Conservation (phyloP, 2,329 filamentous ascomycete genomes). For the Talaromyces sp. region DNA sequence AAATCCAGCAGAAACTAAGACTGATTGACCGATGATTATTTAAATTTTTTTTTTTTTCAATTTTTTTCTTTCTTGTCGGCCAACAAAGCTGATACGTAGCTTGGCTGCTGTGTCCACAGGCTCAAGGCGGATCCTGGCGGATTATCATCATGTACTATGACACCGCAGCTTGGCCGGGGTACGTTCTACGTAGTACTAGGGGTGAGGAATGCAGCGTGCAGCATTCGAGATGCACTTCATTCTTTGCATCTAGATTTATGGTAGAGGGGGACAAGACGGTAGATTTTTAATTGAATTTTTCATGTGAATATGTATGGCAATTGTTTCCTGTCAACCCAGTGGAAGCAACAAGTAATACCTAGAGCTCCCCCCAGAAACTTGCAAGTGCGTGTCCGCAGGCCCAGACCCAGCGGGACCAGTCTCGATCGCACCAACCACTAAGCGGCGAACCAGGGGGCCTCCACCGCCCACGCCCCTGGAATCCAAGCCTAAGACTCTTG, state of each 20-base stretch:
- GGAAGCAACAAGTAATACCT: too few relatives aligned
- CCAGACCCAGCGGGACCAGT: conserved; percentile 5
- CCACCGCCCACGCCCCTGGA: not conserved
- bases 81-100: conserved; percentile 1
- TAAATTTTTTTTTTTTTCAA: not conserved
- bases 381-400: conserved; percentile 12
- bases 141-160: not conserved
- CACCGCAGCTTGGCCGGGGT: not conserved
- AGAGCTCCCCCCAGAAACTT: not conserved
- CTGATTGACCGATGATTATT: not conserved
- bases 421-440: not conserved
- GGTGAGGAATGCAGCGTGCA: not conserved
- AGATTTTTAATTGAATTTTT: too few relatives aligned
- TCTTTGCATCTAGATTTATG: not conserved
- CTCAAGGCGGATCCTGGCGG: not conserved
- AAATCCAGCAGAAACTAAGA: not conserved
- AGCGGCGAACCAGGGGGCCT: not conserved
- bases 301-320: too few relatives aligned
- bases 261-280: too few relatives aligned
- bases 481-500: not conserved
- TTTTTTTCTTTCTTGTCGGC: not conserved
- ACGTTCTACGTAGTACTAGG: not conserved
- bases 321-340: too few relatives aligned
- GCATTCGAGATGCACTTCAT: not conserved
- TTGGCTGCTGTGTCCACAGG: conserved; percentile 2